Base-by-base conservation (phyloP, 1,284 basidiomycete genomes). In the Abortiporus biennis region DNA sequence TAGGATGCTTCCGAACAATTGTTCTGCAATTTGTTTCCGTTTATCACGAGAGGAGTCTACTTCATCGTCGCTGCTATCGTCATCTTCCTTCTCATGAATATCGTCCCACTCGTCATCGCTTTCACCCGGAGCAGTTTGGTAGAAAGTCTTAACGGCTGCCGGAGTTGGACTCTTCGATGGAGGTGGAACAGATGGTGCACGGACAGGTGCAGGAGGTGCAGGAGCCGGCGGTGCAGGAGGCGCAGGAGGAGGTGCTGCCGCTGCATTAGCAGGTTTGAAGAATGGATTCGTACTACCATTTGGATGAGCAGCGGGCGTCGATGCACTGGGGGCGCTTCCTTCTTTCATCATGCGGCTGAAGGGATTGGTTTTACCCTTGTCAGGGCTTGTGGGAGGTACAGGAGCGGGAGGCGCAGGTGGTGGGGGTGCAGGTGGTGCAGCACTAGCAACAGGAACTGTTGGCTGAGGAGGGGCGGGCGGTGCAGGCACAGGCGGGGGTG, bases 71-170 rank as follows among this genome's bases (percentile, higher is more conserved):
- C 80, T 85, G 52, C 80, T 84, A 50, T 84, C 80, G 19, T 78
- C 75, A 3, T 77, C 74, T 4, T 82, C 77, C 45, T 82, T 81
- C 63, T 94, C 90, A 50, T 78, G 70, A 33, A 86, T 69, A 13
- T 85, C 83, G 44, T 87, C 92, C 92, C 92, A 95, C 45, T 92
- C 92, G 17, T 89, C 84, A 19, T 79, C 78, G 15, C 64, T 68
- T 19, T 78, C 76, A 2, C 62, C 61, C 1, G 85, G 75, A 0
- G 78, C 84, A 0, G 77, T 81, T 44, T 82, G 63, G 53, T 86
- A 85, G 0, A 69, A 54, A 0, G 70, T 59, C 56, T 78, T 81
- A 16, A 71, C 63, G 1, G 72, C 63, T 4, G 68, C 61, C n/a
- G 78, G 72, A 3, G 64, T 57, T 15, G 64, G 51, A 44, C 55